Evolutionary conservation across 306 rosid species (phyloP).

Genomic region (Canavalia gladiata): DNA sequence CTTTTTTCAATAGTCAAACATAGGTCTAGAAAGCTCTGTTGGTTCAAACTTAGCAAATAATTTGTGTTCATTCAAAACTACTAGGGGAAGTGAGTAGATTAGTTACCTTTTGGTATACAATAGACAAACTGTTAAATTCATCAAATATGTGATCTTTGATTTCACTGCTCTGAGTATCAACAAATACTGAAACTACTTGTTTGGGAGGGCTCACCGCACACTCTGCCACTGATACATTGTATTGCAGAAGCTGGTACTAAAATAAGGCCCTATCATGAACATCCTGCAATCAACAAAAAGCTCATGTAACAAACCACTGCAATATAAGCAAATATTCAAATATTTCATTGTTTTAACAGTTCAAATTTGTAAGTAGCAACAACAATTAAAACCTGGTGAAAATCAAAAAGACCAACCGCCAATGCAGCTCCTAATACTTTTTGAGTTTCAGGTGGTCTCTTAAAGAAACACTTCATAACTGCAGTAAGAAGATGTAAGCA

Average conservation of each 20-base stretch:
- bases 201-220: constrained; percentile 95
- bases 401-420: constrained; percentile 94
- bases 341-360: constrained; percentile 29
- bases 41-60: neutral
- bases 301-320: constrained; percentile 46
- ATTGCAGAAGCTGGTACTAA: constrained; percentile 94
- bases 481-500: constrained; percentile 95
- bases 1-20: no score
- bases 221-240: constrained; percentile 81
- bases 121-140: constrained; percentile 96
- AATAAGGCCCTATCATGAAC: constrained; percentile 96
- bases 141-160: constrained; percentile 97
- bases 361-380: constrained; percentile 25
- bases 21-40: neutral
- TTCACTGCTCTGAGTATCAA: constrained; percentile 98
- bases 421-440: constrained; percentile 93
- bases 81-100: constrained; percentile 6
- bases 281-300: constrained; percentile 78
- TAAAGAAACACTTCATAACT: constrained; percentile 98
- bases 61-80: constrained; percentile 25
- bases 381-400: constrained; percentile 79
- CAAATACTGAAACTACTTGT: constrained; percentile 99
- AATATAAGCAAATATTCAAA: constrained; percentile 34
- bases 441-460: constrained; percentile 97
- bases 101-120: constrained; percentile 89